Conservation (phyloP, 225 moss, liverwort and hornwort species). For the Takakia lepidozioides region DNA sequence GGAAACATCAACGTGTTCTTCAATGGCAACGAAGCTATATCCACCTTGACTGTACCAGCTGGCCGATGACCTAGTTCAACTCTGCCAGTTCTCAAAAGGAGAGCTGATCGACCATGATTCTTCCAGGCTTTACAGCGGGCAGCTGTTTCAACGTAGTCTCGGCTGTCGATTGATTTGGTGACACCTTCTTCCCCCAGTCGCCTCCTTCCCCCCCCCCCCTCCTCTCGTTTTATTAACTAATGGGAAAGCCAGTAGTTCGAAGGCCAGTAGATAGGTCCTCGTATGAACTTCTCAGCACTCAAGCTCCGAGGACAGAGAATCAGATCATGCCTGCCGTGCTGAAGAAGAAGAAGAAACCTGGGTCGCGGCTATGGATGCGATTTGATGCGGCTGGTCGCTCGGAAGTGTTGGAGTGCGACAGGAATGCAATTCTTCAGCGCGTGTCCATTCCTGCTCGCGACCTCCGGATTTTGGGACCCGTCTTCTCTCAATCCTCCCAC, state of each 20-base stretch:
- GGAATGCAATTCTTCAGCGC: slow-evolving; percentile 72
- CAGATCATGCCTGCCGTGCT: slow-evolving; percentile 23
- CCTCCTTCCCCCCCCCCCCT: too few relatives aligned
- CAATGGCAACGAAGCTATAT: too few relatives aligned
- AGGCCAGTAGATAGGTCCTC: slow-evolving; percentile 23
- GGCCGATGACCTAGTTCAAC: too few relatives aligned
- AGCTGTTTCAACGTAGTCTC: too few relatives aligned
- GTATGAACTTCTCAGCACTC: slow-evolving; percentile 24
- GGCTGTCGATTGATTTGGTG: too few relatives aligned
- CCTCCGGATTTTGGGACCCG: slow-evolving; percentile 81
- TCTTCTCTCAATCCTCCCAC: slow-evolving; percentile 83
- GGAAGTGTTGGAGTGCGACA: slow-evolving; percentile 79
- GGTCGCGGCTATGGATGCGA: slow-evolving; percentile 77
- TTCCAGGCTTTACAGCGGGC: too few relatives aligned
- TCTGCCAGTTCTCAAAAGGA: too few relatives aligned
- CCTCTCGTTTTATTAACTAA: too few relatives aligned
- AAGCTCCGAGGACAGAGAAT: slow-evolving; percentile 21
- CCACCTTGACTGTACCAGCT: too few relatives aligned
- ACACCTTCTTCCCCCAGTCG: too few relatives aligned
- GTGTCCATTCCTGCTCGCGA: slow-evolving; percentile 87
- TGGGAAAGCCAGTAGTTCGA: slow-evolving; percentile 41
- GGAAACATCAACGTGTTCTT: too few relatives aligned
- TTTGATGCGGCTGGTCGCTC: slow-evolving; percentile 68
- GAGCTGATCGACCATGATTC: too few relatives aligned
- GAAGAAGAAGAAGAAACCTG: slow-evolving; percentile 74